Evolutionary conservation across 192 early-diverging fungal species (phyloP).

Genomic region (Backusella tarrabulga): DNA sequence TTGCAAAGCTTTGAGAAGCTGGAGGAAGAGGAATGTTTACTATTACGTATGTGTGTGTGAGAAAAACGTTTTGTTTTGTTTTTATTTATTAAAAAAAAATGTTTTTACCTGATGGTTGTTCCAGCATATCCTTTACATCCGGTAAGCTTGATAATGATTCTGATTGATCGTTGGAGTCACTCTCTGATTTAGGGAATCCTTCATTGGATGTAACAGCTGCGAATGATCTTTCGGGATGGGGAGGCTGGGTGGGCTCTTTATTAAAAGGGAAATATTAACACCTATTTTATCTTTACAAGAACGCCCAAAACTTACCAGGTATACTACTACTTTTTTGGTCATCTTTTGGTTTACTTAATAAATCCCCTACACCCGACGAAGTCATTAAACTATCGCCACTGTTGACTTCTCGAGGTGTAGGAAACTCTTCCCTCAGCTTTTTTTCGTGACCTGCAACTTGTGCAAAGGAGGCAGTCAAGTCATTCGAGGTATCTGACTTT

Average conservation of each 20-base stretch:
- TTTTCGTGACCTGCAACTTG: conserved; percentile 24
- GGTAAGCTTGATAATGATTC: conserved; percentile 17
- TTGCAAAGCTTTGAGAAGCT: conserved; percentile 25
- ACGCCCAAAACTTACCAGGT: background rate
- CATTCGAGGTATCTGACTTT: background rate
- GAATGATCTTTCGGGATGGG: conserved; percentile 29
- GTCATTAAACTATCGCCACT: background rate
- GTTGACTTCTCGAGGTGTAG: conserved; percentile 13
- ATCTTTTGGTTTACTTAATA: background rate
- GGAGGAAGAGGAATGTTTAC: conserved; percentile 28
- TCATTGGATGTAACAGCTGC: conserved; percentile 20
- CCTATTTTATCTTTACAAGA: background rate
- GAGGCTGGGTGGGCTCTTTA: conserved; percentile 14
- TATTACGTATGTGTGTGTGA: background rate
- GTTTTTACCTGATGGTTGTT: conserved; percentile 22
- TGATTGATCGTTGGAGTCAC: background rate
- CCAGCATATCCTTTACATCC: conserved; percentile 28
- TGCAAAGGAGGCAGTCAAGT: conserved; percentile 20
- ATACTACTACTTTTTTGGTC: background rate
- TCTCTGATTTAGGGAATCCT: conserved; percentile 20
- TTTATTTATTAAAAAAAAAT: background rate
- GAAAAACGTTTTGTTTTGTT: background rate
- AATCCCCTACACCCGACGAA: conserved; percentile 22
- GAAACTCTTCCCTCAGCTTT: conserved; percentile 17
- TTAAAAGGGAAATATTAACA: background rate